Evolutionary conservation across 2,329 filamentous ascomycete species (phyloP), one percentile per base, ranked within the genome.

Genomic region (Pseudocercospora musae): DNA sequence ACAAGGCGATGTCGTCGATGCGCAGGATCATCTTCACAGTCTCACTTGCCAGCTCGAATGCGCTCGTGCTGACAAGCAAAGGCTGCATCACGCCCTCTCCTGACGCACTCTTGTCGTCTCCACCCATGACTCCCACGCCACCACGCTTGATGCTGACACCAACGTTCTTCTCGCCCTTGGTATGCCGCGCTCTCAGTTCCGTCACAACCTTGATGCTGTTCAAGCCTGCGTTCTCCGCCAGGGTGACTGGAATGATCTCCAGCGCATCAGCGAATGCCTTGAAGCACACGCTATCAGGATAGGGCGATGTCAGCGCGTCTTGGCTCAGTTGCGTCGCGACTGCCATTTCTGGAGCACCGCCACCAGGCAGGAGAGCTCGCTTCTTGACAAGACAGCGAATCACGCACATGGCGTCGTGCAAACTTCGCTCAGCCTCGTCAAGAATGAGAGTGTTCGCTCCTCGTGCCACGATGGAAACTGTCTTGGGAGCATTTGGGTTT

Each of bases 161-260:
- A 1, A 96, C 95, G 73, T 96, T 96, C 81, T 89, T 89, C 85
- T 98, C 93, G 60, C 94, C 95, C 79, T 93, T 89, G 71, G 95
- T 95, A 79, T 99, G 95, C 73, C 93, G 87, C 79, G 96, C 92
- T 74, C 95, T 86, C 74, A 99, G 81, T 73, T 98, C 95, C 25
- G 95, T 99, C 52, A 99, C 95, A 27, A 99, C 95, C 81, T 96
- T 96, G 84, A 99, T 99, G 77, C 91, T 94, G 84, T 99, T 99
- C 67, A 99, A 83, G 55, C 95, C 95, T 0, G 95, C 95, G 72
- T 99, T 99, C 81, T 99, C 95, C 0, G 95, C 96, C 70, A 99
- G 83, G 1, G 95, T 99, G 33, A 94, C 97, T 13, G 96, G 95
- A 59, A 99, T 91, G 46, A 99, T 91, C 80, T 99, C 95, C 82